These are phyloP conservation scores for Carex pumila DNA, from an alignment of 176 grass and related monocot species.

Conservation along the genomic window DNA sequence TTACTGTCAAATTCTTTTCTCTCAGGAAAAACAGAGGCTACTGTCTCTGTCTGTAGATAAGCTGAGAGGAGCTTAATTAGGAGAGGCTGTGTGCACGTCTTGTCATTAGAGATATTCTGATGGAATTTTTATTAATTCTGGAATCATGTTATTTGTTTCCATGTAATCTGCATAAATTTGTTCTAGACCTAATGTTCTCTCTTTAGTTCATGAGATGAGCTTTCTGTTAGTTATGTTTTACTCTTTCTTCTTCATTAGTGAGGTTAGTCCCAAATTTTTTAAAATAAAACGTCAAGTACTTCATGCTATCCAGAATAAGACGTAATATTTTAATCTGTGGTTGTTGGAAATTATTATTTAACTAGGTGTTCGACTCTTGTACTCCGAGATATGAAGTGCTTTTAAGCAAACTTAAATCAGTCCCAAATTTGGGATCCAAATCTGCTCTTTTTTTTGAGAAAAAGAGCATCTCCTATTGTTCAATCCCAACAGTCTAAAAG, in stretches of 20 bases:
- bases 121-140: not conserved
- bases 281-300: too few relatives aligned
- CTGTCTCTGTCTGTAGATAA: constrained; percentile 21
- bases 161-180: constrained; percentile 2
- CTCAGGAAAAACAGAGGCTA: not conserved
- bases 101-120: constrained; percentile 3
- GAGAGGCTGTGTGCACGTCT: not conserved
- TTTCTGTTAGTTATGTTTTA: not conserved
- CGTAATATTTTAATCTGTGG: too few relatives aligned
- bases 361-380: not conserved
- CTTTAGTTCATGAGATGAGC: not conserved
- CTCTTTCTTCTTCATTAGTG: not conserved
- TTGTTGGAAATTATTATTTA: not conserved
- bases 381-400: not conserved
- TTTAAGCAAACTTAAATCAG: not conserved
- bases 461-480: too few relatives aligned
- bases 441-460: too few relatives aligned
- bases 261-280: not conserved
- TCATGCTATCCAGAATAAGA: too few relatives aligned
- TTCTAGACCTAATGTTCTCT: not conserved
- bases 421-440: not conserved
- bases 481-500: too few relatives aligned
- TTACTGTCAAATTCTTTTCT: not conserved
- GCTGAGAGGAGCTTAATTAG: constrained; percentile 6
- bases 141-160: not conserved